These are phyloP conservation scores for Erigeron canadensis DNA, from an alignment of 129 eudicot genomes.

Conservation along the genomic window DNA sequence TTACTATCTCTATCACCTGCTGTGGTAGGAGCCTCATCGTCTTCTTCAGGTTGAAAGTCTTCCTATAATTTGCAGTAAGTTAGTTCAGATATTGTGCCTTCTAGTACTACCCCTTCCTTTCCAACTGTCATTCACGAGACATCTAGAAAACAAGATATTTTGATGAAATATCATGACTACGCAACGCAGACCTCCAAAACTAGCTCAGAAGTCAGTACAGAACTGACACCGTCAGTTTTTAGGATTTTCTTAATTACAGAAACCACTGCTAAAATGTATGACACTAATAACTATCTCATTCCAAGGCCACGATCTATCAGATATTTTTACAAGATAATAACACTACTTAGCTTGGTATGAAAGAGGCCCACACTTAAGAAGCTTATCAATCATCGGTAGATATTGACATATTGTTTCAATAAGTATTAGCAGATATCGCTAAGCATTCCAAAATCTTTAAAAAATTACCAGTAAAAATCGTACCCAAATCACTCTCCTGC, in stretches of 20 bases:
- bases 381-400: neutral
- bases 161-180: neutral
- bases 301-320: neutral
- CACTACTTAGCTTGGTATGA: neutral
- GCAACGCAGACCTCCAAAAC: neutral
- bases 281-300: neutral
- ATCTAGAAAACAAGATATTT: neutral
- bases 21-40: slow-evolving; percentile 46
- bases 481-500: neutral
- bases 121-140: neutral
- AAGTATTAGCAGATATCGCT: slow-evolving; percentile 1
- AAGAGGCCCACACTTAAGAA: neutral
- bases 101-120: neutral
- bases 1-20: slow-evolving; percentile 35
- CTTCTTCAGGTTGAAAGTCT: slow-evolving; percentile 72
- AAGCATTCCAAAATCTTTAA: neutral
- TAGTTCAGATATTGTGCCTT: neutral
- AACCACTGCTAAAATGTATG: neutral
- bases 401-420: neutral
- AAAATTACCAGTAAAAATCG: too few relatives aligned
- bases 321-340: slow-evolving; percentile 4
- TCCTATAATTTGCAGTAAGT: slow-evolving; percentile 43
- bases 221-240: neutral
- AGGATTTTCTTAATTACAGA: neutral
- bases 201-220: neutral